Evolutionary conservation across 148 eudicot species (phyloP), one percentile per base, ranked within the genome.

Genomic region (Vaccinium corymbosum): DNA sequence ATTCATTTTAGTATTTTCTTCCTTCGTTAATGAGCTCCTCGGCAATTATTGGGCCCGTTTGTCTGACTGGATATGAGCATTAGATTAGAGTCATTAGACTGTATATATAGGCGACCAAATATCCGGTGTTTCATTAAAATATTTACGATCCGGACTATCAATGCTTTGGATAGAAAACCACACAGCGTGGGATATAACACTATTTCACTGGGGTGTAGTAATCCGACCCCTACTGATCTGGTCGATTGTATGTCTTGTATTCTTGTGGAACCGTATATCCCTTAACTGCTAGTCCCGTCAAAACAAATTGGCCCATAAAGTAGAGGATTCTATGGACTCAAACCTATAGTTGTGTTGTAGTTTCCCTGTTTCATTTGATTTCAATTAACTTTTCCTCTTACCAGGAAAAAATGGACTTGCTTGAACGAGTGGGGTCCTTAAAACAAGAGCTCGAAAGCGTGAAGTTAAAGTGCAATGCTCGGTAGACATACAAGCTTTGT

Each of bases 321-420:
- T 56, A 77, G 29, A 9, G 35, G 29, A 20, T 46, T 20, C 13
- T 64, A 7, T 61, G 25, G 70, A 64, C 70, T 8, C 22, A 3
- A 64, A 64, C 4, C 10, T 64, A 11, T 25, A 27, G 27, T 68
- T 68, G 35, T 11, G 56, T 68, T 12, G 50, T 57, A 25, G 15
- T 50, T 55, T 32, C 29, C 48, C 73, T 14, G 9, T 13, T 72
- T 9, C 71, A 71, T 82, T 11, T 76, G 74, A 51, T 51, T 51
- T 57, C 56, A 50, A 19, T 8, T 14, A 81, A 62, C 42, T 55
- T 38, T 59, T 81, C 19, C 55, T n/a, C n/a, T 48, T 84, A n/a
- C 14, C 91, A 95, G 98, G 97, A 95, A 75, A 95, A 95, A 82
- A 56, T 48, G 42, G 90, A 89, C 83, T 89, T 95, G 95, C 92